Percentiles rank a stretch among this genome's conserved stretches.
phyloP scores from a whole-genome alignment of 2,329 filamentous ascomycete genomes.

The Aspergillus hiratsukae region DNA sequence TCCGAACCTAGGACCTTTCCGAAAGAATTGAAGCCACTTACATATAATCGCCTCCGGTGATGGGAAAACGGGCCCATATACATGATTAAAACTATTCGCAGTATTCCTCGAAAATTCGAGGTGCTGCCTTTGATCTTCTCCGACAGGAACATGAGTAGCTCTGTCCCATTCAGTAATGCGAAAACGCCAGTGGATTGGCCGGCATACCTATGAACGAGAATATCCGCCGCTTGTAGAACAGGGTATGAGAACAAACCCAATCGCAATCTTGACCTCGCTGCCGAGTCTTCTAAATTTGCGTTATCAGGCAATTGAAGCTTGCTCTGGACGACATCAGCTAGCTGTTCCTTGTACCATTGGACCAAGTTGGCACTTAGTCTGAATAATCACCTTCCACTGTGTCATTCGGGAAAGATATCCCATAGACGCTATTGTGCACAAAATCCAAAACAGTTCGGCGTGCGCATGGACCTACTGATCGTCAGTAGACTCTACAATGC shows the following conservation, averaged over 20 bases:
- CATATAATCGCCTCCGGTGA: slow-evolving; percentile 68
- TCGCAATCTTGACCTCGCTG: slow-evolving; percentile 62
- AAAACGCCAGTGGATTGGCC: not conserved
- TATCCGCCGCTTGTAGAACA: slow-evolving; percentile 90
- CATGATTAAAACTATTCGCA: slow-evolving; percentile 79
- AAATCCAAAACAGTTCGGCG: slow-evolving; percentile 92
- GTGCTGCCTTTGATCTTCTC: slow-evolving; percentile 92
- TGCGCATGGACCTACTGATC: slow-evolving; percentile 64
- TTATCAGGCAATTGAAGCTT: slow-evolving; percentile 65
- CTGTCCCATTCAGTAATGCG: slow-evolving; percentile 38
- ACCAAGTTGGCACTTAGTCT: not conserved
- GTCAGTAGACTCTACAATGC: slow-evolving; percentile 4
- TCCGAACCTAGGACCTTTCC: not conserved
- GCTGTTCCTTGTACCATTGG: not conserved
- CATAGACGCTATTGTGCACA: slow-evolving; percentile 85
- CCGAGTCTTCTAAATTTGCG: slow-evolving; percentile 53
- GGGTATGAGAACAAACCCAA: slow-evolving; percentile 94
- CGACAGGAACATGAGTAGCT: slow-evolving; percentile 91
- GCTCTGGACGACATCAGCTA: slow-evolving; percentile 48
- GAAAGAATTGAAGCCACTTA: slow-evolving; percentile 32
- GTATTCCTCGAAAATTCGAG: slow-evolving; percentile 87
- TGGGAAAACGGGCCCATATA: slow-evolving; percentile 61
- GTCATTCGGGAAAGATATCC: slow-evolving; percentile 98
- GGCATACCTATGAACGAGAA: slow-evolving; percentile 71
- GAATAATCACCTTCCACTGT: slow-evolving; percentile 78